Evolutionary conservation across 1,284 basidiomycete species (phyloP).

Genomic region (Leccinum pachyderme): DNA sequence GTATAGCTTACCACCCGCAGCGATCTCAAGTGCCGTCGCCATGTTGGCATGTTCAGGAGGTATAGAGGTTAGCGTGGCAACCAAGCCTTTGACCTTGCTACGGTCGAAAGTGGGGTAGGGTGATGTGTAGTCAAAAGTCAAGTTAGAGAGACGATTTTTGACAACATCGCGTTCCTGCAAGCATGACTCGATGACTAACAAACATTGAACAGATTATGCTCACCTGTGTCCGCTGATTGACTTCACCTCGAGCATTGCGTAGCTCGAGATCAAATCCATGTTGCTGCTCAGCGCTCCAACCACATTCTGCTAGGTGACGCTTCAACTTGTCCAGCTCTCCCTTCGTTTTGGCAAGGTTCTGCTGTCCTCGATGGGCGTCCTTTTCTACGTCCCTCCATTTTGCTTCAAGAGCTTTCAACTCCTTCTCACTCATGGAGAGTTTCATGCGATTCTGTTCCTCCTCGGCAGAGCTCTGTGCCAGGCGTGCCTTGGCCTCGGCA

Average conservation of each 20-base stretch:
- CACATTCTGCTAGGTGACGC: slow-evolving; percentile 58
- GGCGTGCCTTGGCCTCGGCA: slow-evolving; percentile 78
- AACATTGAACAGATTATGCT: slow-evolving; percentile 23
- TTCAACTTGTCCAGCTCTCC: slow-evolving; percentile 60
- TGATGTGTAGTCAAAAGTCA: slow-evolving; percentile 84
- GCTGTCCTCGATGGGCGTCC: slow-evolving; percentile 76
- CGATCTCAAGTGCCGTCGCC: slow-evolving; percentile 91
- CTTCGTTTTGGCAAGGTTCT: slow-evolving; percentile 63
- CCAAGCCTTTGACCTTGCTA: slow-evolving; percentile 87
- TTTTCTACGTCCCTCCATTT: slow-evolving; percentile 84
- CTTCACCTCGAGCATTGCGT: slow-evolving; percentile 54
- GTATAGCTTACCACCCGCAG: slow-evolving; percentile 90
- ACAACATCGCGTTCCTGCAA: slow-evolving; percentile 70
- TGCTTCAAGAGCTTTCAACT: slow-evolving; percentile 76
- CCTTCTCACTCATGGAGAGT: slow-evolving; percentile 78
- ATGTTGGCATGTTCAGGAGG: slow-evolving; percentile 70
- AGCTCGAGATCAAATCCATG: slow-evolving; percentile 58
- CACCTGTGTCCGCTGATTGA: slow-evolving; percentile 68
- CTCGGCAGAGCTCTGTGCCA: slow-evolving; percentile 79
- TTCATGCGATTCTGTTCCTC: slow-evolving; percentile 84
- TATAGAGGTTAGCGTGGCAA: slow-evolving; percentile 83
- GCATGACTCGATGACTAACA: slow-evolving; percentile 5
- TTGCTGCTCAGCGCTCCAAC: slow-evolving; percentile 83
- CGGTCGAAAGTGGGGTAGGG: slow-evolving; percentile 86
- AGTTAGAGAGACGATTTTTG: slow-evolving; percentile 64